Evolutionary conservation across 192 early-diverging fungal genomes (phyloP), one percentile per base, ranked within the genome.

Genomic region (Linnemannia exigua): DNA sequence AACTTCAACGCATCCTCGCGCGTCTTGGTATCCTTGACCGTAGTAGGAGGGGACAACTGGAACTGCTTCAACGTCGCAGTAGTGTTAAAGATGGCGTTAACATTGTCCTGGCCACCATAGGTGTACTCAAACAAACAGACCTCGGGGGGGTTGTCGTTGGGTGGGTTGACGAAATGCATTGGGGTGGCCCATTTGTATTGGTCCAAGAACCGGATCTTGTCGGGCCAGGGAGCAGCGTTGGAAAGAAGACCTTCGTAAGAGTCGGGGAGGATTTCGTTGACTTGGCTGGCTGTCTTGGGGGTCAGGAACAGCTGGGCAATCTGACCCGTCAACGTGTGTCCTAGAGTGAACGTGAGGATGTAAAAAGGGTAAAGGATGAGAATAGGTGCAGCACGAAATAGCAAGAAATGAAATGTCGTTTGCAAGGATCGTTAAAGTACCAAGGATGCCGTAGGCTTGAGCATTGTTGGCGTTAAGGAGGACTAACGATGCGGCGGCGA

Each of bases 271-370:
- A 90, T 76, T 20, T 52, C 37, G 36, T 33, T 38, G 61, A 90
- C 36, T n/a, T 76, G 61, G 20, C 31, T 38, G 20, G 77, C 68
- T 0, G 81, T 84, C 15, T 70, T 67, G 3, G 89, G 77, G 2
- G 81, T 80, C 50, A 90, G 72, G 80, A 84, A 90, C 46, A 77
- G 80, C 63, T 88, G 87, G 22, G 84, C 89, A 58, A 90, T 89
- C 20, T 70, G 70, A 15, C 85, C 88, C 74, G 85, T 84, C 61
- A 89, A 46, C 31, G 86, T 75, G 67, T 89, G 88, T 11, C 88
- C 88, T 84, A 46, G 31, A 58, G 54, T 1, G 48, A n/a, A 68
- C 9, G 3, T 44, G 16, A 17, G n/a, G 19, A 17, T 50, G 38
- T 25, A 15, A 19, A 31, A 22, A n/a, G 22, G 14, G 58, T 31